These are phyloP conservation scores for Podospora pseudoanserina DNA, from an alignment of 495 filamentous ascomycete genomes.

Conservation along the genomic window DNA sequence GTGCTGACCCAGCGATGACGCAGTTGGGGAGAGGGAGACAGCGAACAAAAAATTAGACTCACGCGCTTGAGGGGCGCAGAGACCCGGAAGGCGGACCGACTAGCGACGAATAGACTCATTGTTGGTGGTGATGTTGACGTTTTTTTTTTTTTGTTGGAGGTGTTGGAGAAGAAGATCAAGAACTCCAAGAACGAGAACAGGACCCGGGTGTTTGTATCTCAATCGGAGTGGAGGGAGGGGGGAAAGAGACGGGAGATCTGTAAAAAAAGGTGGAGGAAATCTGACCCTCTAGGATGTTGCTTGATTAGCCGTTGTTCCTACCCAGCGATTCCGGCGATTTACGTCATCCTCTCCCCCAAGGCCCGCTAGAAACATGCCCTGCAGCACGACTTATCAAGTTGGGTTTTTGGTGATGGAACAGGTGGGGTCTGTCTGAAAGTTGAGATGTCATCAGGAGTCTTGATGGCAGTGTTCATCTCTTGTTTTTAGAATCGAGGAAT, in stretches of 20 bases:
- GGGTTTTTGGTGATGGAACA: not conserved
- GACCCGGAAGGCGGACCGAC: constrained; percentile 32
- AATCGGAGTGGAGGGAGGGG: not conserved
- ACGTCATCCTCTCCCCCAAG: not conserved
- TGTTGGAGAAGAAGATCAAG: not conserved
- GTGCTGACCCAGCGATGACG: not conserved
- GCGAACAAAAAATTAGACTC: constrained; percentile 13
- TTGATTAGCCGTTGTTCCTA: not conserved
- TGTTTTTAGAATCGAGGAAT: not conserved
- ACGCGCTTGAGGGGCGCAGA: constrained; percentile 34
- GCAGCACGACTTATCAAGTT: not conserved
- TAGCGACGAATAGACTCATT: constrained; percentile 36
- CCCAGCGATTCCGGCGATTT: not conserved
- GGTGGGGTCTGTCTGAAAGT: not conserved
- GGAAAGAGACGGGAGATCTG: not conserved
- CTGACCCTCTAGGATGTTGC: not conserved
- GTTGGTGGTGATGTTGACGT: constrained; percentile 9
- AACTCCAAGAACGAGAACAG: not conserved
- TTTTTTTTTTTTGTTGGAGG: not conserved
- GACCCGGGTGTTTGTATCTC: not conserved
- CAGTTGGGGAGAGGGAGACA: not conserved
- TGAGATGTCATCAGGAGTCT: not conserved
- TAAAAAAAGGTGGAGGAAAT: constrained; percentile 4
- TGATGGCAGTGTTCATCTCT: not conserved
- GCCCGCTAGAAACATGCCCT: not conserved